Conservation (phyloP, 2,329 filamentous ascomycete species). For the Metarhizium anisopliae region DNA sequence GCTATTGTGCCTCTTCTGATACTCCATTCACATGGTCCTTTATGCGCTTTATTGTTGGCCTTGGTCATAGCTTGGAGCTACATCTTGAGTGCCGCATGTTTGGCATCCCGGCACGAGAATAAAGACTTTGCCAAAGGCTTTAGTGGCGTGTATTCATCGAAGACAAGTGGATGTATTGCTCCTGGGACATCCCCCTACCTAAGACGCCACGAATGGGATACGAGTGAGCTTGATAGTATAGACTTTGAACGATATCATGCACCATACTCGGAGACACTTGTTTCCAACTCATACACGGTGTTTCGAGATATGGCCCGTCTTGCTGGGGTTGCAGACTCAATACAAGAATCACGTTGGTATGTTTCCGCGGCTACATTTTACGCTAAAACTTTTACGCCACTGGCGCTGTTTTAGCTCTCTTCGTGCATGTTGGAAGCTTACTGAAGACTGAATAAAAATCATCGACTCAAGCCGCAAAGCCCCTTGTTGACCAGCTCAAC, state of each 20-base stretch:
- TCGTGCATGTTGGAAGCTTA: conserved; percentile 6
- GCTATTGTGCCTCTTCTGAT: conserved; percentile 14
- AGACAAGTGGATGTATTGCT: conserved; percentile 29
- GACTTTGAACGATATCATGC: conserved; percentile 5
- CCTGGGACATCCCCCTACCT: conserved; percentile 26
- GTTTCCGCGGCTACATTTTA: not conserved
- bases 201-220: conserved; percentile 21
- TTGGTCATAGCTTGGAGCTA: conserved; percentile 23
- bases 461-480: conserved; percentile 7
- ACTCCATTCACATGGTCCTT: conserved; percentile 26
- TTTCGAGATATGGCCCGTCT: conserved; percentile 9
- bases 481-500: conserved; percentile 7
- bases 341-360: conserved; percentile 9
- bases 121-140: conserved; percentile 24
- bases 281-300: not conserved
- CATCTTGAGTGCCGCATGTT: conserved; percentile 27
- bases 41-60: conserved; percentile 23
- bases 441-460: conserved; percentile 5
- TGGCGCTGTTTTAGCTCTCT: conserved; percentile 2
- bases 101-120: conserved; percentile 28
- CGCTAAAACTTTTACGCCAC: not conserved
- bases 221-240: conserved; percentile 3
- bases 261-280: not conserved
- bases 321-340: conserved; percentile 6
- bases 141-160: conserved; percentile 31